Evolutionary conservation across 2,329 filamentous ascomycete genomes (phyloP), one percentile per base, ranked within the genome.

Genomic region (Botrytis tulipae): DNA sequence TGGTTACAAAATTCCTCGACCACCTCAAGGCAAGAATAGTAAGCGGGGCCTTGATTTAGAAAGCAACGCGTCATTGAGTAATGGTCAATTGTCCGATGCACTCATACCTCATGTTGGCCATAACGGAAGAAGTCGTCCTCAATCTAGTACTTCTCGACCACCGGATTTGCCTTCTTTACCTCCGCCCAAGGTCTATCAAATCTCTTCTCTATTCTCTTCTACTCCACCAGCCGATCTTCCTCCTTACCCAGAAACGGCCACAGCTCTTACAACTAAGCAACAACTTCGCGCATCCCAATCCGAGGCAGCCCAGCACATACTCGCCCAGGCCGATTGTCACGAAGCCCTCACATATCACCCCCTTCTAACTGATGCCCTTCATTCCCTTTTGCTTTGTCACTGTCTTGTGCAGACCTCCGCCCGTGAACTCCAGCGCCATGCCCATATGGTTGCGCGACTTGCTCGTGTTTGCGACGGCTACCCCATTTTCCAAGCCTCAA

Each of bases 301-400:
- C 29, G 77, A 81, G 74, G 71, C 80, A 16, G 72, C 75, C 10
- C 79, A 82, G 22, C 75, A 81, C 7, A 76, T 83, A 48, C 81
- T 84, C 73, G 83, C 82, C 40, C 77, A 80, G 75, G 80, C 83
- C 18, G 84, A 86, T 73, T 85, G 83, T 70, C 85, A 88, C 61
- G 92, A 94, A 82, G 87, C 87, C 59, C 86, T 93, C 42, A 96
- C 93, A 1, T 96, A 93, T 80, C 93, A 97, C 78, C 94, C 93
- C 0, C 86, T 96, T 14, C 85, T 97, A 18, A 90, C 90, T 10
- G 93, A 97, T 76, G 92, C 92, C 1, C 86, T 97, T 0, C 93
- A 97, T 81, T 91, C 90, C 7, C 83, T 96, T 2, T 88, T 97
- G 14, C 87, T 97, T 59, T 92, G 91, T 77, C 93, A 97, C 82